These are phyloP conservation scores for Backusella macrospora DNA, from an alignment of 192 early-diverging fungal species.

Conservation along the genomic window DNA sequence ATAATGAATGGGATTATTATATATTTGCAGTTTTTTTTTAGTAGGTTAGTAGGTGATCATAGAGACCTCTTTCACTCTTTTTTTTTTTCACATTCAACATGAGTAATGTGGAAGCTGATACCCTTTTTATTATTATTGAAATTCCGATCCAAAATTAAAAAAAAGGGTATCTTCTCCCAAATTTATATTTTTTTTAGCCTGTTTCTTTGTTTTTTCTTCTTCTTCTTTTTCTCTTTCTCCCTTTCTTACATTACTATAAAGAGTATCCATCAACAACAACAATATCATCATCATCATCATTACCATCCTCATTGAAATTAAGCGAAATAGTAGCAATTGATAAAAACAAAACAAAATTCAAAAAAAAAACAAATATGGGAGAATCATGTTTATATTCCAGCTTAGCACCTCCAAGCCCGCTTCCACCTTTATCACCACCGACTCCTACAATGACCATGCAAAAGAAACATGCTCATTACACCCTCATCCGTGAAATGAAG, in stretches of 20 bases:
- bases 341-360: no score
- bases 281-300: no score
- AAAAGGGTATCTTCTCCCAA: no score
- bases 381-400: background rate
- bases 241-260: no score
- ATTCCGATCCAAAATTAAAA: background rate
- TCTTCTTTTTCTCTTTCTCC: background rate
- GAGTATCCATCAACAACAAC: no score
- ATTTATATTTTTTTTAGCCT: background rate
- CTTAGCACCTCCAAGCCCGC: background rate
- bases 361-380: background rate
- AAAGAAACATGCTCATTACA: conserved; percentile 18
- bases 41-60: no score
- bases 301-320: no score
- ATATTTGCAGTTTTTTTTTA: no score
- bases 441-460: background rate
- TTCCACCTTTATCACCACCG: background rate
- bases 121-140: conserved; percentile 3
- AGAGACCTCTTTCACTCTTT: no score
- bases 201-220: background rate
- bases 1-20: no score
- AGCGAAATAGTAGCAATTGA: no score
- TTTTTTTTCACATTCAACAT: background rate
- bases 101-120: background rate
- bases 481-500: conserved; percentile 35